Conservation (phyloP, 2,329 filamentous ascomycete species). For the Fusarium nanum region DNA sequence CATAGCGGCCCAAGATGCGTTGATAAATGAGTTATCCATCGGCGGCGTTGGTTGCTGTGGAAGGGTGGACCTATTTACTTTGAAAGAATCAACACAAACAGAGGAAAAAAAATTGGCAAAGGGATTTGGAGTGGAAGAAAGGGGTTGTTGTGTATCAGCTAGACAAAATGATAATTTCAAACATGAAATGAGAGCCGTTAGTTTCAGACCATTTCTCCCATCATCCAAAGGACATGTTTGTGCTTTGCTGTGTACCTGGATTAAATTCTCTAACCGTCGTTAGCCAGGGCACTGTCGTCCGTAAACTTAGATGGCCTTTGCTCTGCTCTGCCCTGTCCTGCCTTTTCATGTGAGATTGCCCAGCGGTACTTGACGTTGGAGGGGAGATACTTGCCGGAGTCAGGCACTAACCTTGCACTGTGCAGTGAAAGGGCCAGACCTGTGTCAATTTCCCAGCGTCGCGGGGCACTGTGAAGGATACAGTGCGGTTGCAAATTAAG, state of each 20-base stretch:
- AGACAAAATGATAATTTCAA: constrained; percentile 16
- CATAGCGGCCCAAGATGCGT: constrained; percentile 25
- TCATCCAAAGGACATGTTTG: constrained; percentile 10
- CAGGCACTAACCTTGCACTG: constrained; percentile 18
- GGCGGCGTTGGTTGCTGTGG: constrained; percentile 42
- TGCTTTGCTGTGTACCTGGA: not conserved
- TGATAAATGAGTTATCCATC: constrained; percentile 44
- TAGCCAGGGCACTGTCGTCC: constrained; percentile 20
- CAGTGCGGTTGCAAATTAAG: constrained; percentile 30
- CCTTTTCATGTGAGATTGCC: constrained; percentile 26
- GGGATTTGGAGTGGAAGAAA: constrained; percentile 10
- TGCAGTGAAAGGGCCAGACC: not conserved
- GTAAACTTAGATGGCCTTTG: constrained; percentile 14
- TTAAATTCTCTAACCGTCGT: constrained; percentile 3
- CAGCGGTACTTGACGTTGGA: constrained; percentile 3
- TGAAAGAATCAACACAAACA: constrained; percentile 43
- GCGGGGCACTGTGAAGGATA: constrained; percentile 32
- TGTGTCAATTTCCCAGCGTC: constrained; percentile 32
- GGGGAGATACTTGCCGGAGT: constrained; percentile 15
- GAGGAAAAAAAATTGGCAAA: constrained; percentile 17
- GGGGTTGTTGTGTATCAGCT: constrained; percentile 27
- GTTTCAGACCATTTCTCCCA: not conserved
- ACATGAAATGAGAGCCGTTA: constrained; percentile 17
- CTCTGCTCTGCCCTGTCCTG: not conserved
- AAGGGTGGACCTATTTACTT: constrained; percentile 47